A percentile compares a stretch with the other conserved stretches of the same genome.
Conservation (phyloP, 306 rosid species). For the Sechiopsis laciniata region DNA sequence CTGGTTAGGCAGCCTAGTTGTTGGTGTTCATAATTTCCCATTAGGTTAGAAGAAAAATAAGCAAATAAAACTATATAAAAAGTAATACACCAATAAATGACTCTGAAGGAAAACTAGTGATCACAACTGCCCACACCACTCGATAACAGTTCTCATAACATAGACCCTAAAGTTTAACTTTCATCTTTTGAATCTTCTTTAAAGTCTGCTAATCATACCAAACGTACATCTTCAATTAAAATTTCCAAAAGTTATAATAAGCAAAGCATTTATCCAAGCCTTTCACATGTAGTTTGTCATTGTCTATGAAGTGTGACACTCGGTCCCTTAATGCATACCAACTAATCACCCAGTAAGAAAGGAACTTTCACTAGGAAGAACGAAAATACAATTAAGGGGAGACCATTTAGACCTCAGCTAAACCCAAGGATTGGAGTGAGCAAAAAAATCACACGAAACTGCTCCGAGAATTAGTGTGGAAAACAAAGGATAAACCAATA, state of each 20-base stretch:
- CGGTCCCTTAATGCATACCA: neutral
- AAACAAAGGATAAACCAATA: neutral
- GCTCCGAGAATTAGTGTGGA: neutral
- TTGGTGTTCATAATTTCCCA: neutral
- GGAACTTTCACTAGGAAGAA: neutral
- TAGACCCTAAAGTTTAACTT: neutral
- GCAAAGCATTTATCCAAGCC: neutral
- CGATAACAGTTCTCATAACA: conserved; percentile 2
- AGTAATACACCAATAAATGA: neutral
- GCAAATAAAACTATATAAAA: neutral
- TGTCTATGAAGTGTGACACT: neutral
- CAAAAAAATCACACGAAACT: neutral
- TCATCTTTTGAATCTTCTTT: neutral
- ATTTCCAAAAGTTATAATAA: neutral
- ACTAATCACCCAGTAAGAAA: neutral
- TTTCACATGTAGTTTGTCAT: neutral
- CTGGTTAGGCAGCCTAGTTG: neutral
- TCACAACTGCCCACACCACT: neutral
- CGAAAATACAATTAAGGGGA: neutral
- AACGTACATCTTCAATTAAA: neutral
- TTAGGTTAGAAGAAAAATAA: neutral
- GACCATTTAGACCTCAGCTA: neutral
- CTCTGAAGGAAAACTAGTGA: neutral
- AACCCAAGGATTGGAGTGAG: neutral
- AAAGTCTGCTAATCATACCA: neutral